Base-by-base conservation (phyloP, 2,329 filamentous ascomycete species). In the Graphilbum fragrans region DNA sequence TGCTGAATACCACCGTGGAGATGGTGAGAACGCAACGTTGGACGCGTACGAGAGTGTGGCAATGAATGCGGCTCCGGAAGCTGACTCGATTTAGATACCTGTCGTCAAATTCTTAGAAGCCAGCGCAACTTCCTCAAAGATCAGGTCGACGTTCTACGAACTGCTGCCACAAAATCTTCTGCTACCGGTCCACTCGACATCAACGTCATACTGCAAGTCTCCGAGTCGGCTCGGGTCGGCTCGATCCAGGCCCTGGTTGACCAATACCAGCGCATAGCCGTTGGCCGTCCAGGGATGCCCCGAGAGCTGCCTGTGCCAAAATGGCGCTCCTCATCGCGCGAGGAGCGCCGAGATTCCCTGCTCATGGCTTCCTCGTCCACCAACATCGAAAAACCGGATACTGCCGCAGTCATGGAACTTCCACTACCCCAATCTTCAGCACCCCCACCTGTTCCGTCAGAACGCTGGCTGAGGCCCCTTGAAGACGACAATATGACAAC, bases 201-300 rank as follows among this genome's bases (percentile, higher is more conserved):
- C 25, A 47, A 54, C 17, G 55, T 56, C 39, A 49, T 57, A 16
- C 51, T 62, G 17, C 50, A 54, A 17, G 50, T 52, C 7, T 63
- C 59, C 3, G 61, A 64, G 45, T 50, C 51, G 4, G 56, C 55
- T 3, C 58, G 61, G 14, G 23, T 53, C 1, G 49, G 50, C 17
- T 52, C 54, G 20, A 39, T 64, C 9, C 49, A 51, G 14, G 59
- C 60, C 6, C 50, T 64, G 16, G 47, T 54, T 7, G 56, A 56
- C n/a, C 56, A 57, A 32, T 63, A 64, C 47, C 52, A 52, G 16
- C 60, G 60, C 8, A 42, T 61, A 10, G 58, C 58, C 5, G 45
- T 50, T 12, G 50, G 52, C 16, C 55, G 54, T 6, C 44, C 53
- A 12, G 36, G 22, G 19, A 45, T 60, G 3, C 59, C 60, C 14